Evolutionary conservation across 148 eudicot species (phyloP).

Genomic region (Fagopyrum esculentum): DNA sequence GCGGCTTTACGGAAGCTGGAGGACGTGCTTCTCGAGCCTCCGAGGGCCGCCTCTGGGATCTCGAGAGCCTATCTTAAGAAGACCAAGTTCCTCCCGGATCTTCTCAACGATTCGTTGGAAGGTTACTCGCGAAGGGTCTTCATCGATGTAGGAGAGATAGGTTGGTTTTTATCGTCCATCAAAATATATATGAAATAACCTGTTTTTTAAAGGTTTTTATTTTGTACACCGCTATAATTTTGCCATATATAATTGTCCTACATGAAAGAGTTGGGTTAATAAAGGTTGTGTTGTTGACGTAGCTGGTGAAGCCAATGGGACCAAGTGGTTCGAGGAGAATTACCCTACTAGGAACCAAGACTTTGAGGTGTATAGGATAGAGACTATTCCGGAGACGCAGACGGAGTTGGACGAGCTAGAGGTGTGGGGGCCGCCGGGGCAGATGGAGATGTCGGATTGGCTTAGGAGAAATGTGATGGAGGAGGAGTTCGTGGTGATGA

Average conservation of each 20-base stretch:
- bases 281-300: neutral
- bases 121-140: constrained; percentile 60
- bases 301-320: constrained; percentile 24
- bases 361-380: constrained; percentile 49
- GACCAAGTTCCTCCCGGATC: constrained; percentile 52
- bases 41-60: constrained; percentile 35
- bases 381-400: constrained; percentile 38
- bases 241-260: too few relatives aligned
- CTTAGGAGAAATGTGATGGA: constrained; percentile 49
- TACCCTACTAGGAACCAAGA: constrained; percentile 57
- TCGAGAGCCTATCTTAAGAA: constrained; percentile 36
- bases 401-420: constrained; percentile 26
- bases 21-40: constrained; percentile 57
- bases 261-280: neutral
- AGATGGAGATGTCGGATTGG: constrained; percentile 47
- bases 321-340: constrained; percentile 57
- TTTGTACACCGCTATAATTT: too few relatives aligned
- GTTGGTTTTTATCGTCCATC: neutral
- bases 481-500: constrained; percentile 66
- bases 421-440: constrained; percentile 25
- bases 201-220: too few relatives aligned
- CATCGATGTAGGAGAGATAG: constrained; percentile 38
- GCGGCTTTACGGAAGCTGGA: constrained; percentile 42
- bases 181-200: neutral
- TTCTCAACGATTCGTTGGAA: constrained; percentile 49